Conservation (phyloP, 1,284 basidiomycete species). For the Trichosporon faecale region DNA sequence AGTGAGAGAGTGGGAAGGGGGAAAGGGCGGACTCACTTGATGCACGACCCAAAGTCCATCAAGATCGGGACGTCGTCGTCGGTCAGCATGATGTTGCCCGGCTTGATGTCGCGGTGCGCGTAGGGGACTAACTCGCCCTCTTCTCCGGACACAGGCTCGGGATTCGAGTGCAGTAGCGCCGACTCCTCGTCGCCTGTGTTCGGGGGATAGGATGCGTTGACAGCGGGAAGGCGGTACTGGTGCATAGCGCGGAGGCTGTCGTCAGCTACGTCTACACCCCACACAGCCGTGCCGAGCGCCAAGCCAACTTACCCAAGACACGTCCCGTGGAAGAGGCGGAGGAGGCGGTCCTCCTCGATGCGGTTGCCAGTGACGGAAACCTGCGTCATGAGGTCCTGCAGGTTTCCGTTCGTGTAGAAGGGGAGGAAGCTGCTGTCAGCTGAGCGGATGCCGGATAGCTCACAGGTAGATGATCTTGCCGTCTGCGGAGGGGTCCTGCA, state of each 20-base stretch:
- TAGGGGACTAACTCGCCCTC: slow-evolving; percentile 68
- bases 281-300: background rate
- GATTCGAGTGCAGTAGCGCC: slow-evolving; percentile 63
- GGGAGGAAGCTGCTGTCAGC: slow-evolving; percentile 37
- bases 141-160: slow-evolving; percentile 60
- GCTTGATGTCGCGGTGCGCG: slow-evolving; percentile 95
- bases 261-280: slow-evolving; percentile 6
- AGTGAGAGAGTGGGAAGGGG: background rate
- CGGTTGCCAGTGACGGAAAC: slow-evolving; percentile 78
- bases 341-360: slow-evolving; percentile 82
- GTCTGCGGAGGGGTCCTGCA: slow-evolving; percentile 74
- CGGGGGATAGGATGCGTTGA: slow-evolving; percentile 41
- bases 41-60: slow-evolving; percentile 93
- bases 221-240: slow-evolving; percentile 58
- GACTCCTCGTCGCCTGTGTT: slow-evolving; percentile 35
- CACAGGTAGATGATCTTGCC: slow-evolving; percentile 87
- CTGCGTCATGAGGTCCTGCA: slow-evolving; percentile 90
- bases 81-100: slow-evolving; percentile 93
- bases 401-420: slow-evolving; percentile 64
- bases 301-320: slow-evolving; percentile 65
- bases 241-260: slow-evolving; percentile 81
- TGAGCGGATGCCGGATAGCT: slow-evolving; percentile 15
- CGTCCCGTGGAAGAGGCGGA: slow-evolving; percentile 86
- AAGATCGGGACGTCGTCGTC: slow-evolving; percentile 89
- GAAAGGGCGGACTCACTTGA: slow-evolving; percentile 39